Evolutionary conservation across 2,329 filamentous ascomycete species (phyloP).

Genomic region (Ophiostoma piceae): DNA sequence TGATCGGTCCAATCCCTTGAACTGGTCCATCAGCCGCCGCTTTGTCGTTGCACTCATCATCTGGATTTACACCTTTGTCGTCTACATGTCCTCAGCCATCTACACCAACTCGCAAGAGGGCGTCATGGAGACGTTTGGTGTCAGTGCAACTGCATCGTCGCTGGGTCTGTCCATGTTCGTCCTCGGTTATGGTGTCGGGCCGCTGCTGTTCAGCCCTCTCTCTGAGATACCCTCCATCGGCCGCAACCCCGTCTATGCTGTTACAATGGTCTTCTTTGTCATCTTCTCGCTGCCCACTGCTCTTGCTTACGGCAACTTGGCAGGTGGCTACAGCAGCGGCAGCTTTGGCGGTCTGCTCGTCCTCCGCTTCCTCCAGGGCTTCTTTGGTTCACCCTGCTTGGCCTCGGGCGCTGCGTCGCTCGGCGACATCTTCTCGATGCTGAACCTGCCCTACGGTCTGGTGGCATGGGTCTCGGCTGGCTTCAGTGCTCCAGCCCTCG

Average conservation of each 20-base stretch:
- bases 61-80: conserved; percentile 49
- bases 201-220: conserved; percentile 51
- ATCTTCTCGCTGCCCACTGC: conserved; percentile 40
- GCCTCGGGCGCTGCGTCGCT: conserved; percentile 60
- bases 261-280: conserved; percentile 27
- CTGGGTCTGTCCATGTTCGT: conserved; percentile 53
- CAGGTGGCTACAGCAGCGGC: conserved; percentile 24
- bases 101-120: conserved; percentile 38
- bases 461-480: conserved; percentile 63
- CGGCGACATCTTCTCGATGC: conserved; percentile 56
- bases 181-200: conserved; percentile 54
- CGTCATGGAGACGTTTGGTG: conserved; percentile 47
- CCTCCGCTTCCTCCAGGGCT: conserved; percentile 63
- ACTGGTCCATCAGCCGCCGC: conserved; percentile 42
- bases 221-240: conserved; percentile 40
- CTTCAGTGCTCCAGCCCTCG: conserved; percentile 49
- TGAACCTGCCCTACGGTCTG: conserved; percentile 65
- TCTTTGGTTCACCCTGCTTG: conserved; percentile 58
- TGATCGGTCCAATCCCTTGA: conserved; percentile 48
- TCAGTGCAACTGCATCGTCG: conserved; percentile 43
- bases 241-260: conserved; percentile 27
- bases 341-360: conserved; percentile 57
- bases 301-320: conserved; percentile 32
- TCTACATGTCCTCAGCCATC: conserved; percentile 36
- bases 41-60: conserved; percentile 37